Conservation (phyloP, 768 basidiomycete species). For the Serendipita vermifera region DNA sequence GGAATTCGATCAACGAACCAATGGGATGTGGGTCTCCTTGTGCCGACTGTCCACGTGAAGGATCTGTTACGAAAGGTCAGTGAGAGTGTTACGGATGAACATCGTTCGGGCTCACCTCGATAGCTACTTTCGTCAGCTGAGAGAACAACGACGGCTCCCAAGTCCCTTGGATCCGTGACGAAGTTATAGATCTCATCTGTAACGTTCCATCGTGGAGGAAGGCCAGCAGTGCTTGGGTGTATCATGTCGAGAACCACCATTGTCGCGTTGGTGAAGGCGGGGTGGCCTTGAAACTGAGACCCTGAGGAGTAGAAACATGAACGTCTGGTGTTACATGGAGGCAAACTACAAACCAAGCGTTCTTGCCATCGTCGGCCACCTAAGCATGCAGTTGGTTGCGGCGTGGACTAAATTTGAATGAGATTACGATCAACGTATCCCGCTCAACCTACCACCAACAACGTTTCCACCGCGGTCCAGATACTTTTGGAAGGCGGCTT, state of each 20-base stretch:
- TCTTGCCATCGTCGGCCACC: slow-evolving; percentile 25
- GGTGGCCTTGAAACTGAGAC: slow-evolving; percentile 61
- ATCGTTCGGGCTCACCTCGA: slow-evolving; percentile 30
- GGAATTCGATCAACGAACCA: too few relatives aligned
- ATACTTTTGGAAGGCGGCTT: slow-evolving; percentile 50
- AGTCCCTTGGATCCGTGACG: slow-evolving; percentile 49
- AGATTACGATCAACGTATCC: too few relatives aligned
- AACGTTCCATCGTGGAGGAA: slow-evolving; percentile 7
- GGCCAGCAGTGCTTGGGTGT: slow-evolving; percentile 23
- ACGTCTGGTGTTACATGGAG: neutral
- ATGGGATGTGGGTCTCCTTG: slow-evolving; percentile 69
- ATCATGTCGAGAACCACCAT: slow-evolving; percentile 19
- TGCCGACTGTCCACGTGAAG: slow-evolving; percentile 35
- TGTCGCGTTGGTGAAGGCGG: slow-evolving; percentile 44
- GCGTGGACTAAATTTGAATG: too few relatives aligned
- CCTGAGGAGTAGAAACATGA: too few relatives aligned
- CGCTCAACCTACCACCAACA: too few relatives aligned
- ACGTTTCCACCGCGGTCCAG: slow-evolving; percentile 59
- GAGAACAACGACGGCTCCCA: slow-evolving; percentile 52
- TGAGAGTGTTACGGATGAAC: neutral
- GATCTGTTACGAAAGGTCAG: too few relatives aligned
- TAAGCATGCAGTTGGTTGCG: slow-evolving; percentile 46
- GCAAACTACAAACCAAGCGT: neutral
- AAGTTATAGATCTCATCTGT: slow-evolving; percentile 48
- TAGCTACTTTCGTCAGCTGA: slow-evolving; percentile 55